Evolutionary conservation across 2,329 filamentous ascomycete genomes (phyloP), one percentile per base, ranked within the genome.

Genomic region (Aureobasidium namibiae): DNA sequence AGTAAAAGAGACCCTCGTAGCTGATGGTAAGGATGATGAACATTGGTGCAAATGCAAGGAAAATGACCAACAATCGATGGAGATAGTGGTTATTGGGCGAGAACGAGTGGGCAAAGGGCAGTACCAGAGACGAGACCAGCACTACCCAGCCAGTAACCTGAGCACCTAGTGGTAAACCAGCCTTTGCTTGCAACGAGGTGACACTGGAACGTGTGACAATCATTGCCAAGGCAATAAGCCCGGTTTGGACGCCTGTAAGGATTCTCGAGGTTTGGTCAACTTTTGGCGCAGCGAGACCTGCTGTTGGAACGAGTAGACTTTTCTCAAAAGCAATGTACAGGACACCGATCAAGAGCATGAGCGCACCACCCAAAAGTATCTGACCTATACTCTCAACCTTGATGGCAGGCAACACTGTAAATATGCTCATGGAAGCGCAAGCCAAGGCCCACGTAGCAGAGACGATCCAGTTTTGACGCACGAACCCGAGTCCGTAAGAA

Each of bases 11-110:
- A 0, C 92, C 92, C 73, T 99, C 94, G 75, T 95, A 99, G 0
- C 92, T 96, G 66, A 97, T 96, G 8, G 92, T 95, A 53, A 99
- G 83, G 67, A 99, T 92, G 69, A 99, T 88, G 73, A 97, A 99
- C 1, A 88, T 88, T 0, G 94, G 94, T 0, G 92, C 88, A 70
- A 95, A 97, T 5, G 92, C 89, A 50, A 99, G 79, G 76, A 97
- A 99, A 57, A 96, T 85, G 66, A 95, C 83, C 65, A 92, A 81
- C 4, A 99, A 78, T 24, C 92, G 86, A 72, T 97, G 92, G 65
- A 97, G 82, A 72, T 97, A 96, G 74, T 96, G 86, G 65, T 80
- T 87, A 70, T 90, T 94, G 1, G 90, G 87, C 64, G 89, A 85
- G 1, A 95, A 68, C 23, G 86, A 83, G 72, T 97, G 89, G n/a